A percentile compares a stretch with the other conserved stretches of the same genome.
These are phyloP conservation scores for Colletotrichum sp. DNA, from an alignment of 2,329 filamentous ascomycete species.

Conservation along the genomic window DNA sequence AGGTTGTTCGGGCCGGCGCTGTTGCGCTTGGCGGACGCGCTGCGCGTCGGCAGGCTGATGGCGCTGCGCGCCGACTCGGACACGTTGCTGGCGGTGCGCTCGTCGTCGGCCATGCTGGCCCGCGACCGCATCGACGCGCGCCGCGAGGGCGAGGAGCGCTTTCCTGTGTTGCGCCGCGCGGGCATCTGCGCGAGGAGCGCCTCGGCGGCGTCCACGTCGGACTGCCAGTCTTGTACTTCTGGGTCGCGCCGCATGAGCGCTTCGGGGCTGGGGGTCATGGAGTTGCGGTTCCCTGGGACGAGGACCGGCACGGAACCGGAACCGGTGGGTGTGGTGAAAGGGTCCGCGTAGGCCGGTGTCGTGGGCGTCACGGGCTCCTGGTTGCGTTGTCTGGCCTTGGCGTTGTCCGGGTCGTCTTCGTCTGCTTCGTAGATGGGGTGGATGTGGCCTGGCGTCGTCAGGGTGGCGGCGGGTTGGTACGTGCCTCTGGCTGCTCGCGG, in stretches of 20 bases:
- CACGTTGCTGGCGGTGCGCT: conserved; percentile 60
- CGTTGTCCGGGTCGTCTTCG: conserved; percentile 50
- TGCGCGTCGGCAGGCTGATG: conserved; percentile 38
- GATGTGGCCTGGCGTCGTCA: conserved; percentile 44
- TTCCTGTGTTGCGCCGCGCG: conserved; percentile 32
- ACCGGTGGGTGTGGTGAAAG: conserved; percentile 52
- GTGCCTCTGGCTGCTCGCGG: conserved; percentile 23
- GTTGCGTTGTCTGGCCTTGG: conserved; percentile 11
- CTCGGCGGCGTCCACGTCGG: conserved; percentile 60
- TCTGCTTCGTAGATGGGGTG: conserved; percentile 66
- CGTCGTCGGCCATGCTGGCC: conserved; percentile 44
- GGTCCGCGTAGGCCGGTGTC: conserved; percentile 48
- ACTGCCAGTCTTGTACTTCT: conserved; percentile 64
- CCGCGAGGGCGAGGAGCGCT: conserved; percentile 42
- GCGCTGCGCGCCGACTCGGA: conserved; percentile 59
- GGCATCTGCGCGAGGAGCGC: conserved; percentile 53
- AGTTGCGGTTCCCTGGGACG: conserved; percentile 36
- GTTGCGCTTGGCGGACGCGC: conserved; percentile 28
- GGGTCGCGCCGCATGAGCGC: conserved; percentile 42
- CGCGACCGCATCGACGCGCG: conserved; percentile 41
- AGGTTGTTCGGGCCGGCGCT: neutral
- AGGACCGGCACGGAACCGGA: conserved; percentile 24
- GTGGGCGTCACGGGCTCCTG: conserved; percentile 35
- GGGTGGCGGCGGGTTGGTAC: conserved; percentile 20
- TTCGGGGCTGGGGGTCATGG: conserved; percentile 48